phyloP scores from a whole-genome alignment of 306 rosid genomes.

The Pterocarpus santalinus region DNA sequence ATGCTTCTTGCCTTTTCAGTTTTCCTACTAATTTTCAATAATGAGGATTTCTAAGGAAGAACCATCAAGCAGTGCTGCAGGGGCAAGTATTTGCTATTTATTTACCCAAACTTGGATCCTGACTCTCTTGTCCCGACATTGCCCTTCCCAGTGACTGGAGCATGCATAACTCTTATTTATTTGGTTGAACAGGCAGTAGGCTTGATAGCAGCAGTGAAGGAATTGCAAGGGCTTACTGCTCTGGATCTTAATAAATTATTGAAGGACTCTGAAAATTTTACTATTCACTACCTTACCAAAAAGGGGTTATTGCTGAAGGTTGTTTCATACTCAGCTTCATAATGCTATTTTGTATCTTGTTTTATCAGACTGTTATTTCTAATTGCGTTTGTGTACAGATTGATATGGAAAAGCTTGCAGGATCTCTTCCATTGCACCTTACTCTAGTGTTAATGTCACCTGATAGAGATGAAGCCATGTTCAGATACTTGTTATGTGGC shows the following conservation, averaged over 20 bases:
- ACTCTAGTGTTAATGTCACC: conserved; percentile 67
- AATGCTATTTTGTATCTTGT: conserved; percentile 38
- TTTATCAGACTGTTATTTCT: conserved; percentile 38
- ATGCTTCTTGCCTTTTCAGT: conserved; percentile 34
- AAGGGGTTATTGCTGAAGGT: conserved; percentile 69
- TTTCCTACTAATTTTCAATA: conserved; percentile 50
- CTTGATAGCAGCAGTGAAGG: conserved; percentile 72
- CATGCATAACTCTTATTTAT: conserved; percentile 45
- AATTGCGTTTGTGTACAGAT: conserved; percentile 64
- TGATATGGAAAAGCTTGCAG: conserved; percentile 86
- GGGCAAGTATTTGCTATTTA: conserved; percentile 62
- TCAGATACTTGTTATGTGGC: conserved; percentile 76
- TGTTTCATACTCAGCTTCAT: conserved; percentile 37
- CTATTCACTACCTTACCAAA: conserved; percentile 63
- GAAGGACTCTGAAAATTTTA: conserved; percentile 81
- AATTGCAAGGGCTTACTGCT: conserved; percentile 70
- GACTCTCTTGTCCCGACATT: conserved; percentile 35
- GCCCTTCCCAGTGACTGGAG: conserved; percentile 32
- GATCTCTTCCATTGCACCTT: conserved; percentile 88
- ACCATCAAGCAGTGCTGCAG: conserved; percentile 57
- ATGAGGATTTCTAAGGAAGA: conserved; percentile 78
- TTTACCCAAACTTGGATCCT: conserved; percentile 20
- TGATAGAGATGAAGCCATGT: conserved; percentile 65
- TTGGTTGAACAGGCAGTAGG: conserved; percentile 69
- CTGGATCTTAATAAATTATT: conserved; percentile 73